Conservation (phyloP, 164 flowering plant genomes). For the Hamamelis virginiana region DNA sequence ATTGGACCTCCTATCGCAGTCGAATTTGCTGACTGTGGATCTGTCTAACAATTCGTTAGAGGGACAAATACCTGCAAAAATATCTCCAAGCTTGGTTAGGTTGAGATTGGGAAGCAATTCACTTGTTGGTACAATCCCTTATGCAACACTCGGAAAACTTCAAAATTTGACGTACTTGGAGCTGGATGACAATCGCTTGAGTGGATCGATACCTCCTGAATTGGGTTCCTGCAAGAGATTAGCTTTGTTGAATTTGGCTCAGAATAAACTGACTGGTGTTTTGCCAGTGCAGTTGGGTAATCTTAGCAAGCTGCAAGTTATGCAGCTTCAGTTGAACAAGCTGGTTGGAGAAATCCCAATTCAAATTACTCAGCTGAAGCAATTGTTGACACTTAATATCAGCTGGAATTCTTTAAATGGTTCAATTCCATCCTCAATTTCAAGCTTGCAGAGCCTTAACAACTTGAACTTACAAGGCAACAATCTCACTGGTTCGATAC, state of each 20-base stretch:
- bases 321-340: constrained; percentile 52
- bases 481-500: constrained; percentile 54
- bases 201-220: constrained; percentile 45
- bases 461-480: constrained; percentile 48
- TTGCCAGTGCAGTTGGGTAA: constrained; percentile 47
- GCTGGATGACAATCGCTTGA: constrained; percentile 49
- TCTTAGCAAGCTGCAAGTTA: constrained; percentile 44
- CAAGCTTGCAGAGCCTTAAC: constrained; percentile 32
- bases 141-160: constrained; percentile 21
- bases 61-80: constrained; percentile 44
- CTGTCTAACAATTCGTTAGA: constrained; percentile 44
- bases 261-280: constrained; percentile 42
- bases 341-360: constrained; percentile 52
- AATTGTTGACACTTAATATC: constrained; percentile 41
- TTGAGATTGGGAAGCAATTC: constrained; percentile 58
- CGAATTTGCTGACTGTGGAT: constrained; percentile 48
- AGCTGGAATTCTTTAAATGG: constrained; percentile 58
- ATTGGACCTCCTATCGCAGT: constrained; percentile 36
- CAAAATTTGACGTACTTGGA: constrained; percentile 54
- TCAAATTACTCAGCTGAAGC: constrained; percentile 27
- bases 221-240: constrained; percentile 46
- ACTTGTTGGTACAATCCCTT: constrained; percentile 43
- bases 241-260: constrained; percentile 52
- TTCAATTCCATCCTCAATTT: constrained; percentile 45
- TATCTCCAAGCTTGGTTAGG: constrained; percentile 45